Conservation (phyloP, 2,329 filamentous ascomycete species). For the Clonostachys chloroleuca region DNA sequence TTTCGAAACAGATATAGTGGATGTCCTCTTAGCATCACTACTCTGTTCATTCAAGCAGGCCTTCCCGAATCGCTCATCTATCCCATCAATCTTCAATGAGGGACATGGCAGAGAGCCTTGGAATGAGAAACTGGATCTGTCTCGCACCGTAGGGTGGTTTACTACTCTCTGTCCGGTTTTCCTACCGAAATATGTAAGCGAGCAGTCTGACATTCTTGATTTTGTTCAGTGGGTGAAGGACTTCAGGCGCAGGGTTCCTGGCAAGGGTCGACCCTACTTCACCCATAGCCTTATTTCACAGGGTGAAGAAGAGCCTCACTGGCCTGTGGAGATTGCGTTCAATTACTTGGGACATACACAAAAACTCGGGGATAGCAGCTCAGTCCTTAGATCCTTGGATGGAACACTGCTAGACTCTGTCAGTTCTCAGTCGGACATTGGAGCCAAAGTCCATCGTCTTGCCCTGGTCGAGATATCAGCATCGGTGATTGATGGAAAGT, state of each 20-base stretch:
- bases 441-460: conserved; percentile 1
- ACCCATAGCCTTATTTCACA: conserved; percentile 5
- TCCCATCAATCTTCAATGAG: conserved; percentile 31
- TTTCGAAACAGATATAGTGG: conserved; percentile 26
- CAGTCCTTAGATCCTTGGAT: conserved; percentile 9
- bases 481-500: neutral
- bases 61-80: conserved; percentile 23
- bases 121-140: conserved; percentile 20
- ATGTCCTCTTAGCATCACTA: conserved; percentile 28
- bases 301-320: conserved; percentile 14
- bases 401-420: conserved; percentile 13
- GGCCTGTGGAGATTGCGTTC: conserved; percentile 2
- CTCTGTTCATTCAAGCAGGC: conserved; percentile 21
- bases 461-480: conserved; percentile 5
- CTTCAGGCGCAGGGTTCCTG: conserved; percentile 9
- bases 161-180: conserved; percentile 25
- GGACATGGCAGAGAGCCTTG: conserved; percentile 33
- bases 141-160: conserved; percentile 39
- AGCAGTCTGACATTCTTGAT: conserved; percentile 6
- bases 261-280: conserved; percentile 11
- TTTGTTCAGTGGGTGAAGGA: conserved; percentile 12
- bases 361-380: neutral
- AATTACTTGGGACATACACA: conserved; percentile 5
- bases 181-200: conserved; percentile 7
- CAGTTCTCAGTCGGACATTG: conserved; percentile 3